Percentiles rank a stretch among this genome's conserved stretches.
phyloP scores from a whole-genome alignment of 1,284 basidiomycete species.

The Microbotryum intermedium region DNA sequence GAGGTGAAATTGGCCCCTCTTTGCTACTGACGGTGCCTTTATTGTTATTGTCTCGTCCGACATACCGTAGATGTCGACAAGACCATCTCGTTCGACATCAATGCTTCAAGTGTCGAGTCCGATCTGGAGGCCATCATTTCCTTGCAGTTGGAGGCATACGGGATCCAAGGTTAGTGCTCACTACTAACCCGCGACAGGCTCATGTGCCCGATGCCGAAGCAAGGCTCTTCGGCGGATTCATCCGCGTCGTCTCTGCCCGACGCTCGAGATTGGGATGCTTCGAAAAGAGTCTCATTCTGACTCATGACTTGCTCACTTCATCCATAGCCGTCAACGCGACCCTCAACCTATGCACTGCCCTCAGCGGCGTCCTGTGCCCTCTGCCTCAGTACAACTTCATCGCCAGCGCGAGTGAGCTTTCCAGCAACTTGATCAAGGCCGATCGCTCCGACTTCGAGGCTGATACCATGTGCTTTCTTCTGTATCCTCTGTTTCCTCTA shows the following conservation, averaged over 20 bases:
- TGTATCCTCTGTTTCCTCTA: not conserved
- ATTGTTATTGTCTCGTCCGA: too few relatives aligned
- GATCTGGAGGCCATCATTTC: slow-evolving; percentile 71
- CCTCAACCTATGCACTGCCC: slow-evolving; percentile 59
- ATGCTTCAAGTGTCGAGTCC: slow-evolving; percentile 43
- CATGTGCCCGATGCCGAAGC: not conserved
- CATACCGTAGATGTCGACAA: not conserved
- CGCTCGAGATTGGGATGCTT: too few relatives aligned
- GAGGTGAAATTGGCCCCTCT: too few relatives aligned
- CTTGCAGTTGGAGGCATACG: slow-evolving; percentile 71
- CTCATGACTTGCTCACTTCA: too few relatives aligned
- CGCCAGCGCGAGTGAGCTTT: slow-evolving; percentile 42
- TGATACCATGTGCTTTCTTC: not conserved
- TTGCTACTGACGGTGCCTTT: too few relatives aligned
- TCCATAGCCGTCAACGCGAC: slow-evolving; percentile 64
- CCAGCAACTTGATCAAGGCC: not conserved
- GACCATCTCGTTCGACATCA: not conserved
- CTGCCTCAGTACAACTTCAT: slow-evolving; percentile 78
- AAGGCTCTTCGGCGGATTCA: too few relatives aligned
- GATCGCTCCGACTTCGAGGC: not conserved
- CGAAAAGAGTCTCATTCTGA: too few relatives aligned
- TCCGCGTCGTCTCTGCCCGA: too few relatives aligned
- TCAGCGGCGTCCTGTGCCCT: slow-evolving; percentile 73
- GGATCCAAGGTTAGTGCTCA: slow-evolving; percentile 35
- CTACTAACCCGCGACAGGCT: not conserved